phyloP scores from a whole-genome alignment of 2,329 filamentous ascomycete species.

The Paramyrothecium roridum region DNA sequence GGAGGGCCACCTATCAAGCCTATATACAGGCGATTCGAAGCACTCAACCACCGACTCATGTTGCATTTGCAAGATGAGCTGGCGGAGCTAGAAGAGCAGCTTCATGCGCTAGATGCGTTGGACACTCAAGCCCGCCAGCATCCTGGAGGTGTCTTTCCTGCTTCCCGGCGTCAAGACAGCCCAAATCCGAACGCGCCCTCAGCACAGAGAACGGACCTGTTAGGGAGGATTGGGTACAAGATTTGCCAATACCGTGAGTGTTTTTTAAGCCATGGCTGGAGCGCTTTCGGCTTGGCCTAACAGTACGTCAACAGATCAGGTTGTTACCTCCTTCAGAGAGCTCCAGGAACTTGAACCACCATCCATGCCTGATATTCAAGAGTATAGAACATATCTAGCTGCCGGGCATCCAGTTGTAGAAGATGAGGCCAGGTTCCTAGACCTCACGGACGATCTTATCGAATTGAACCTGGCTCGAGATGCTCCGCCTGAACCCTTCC shows the following conservation, averaged over 20 bases:
- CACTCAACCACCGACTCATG: slow-evolving; percentile 77
- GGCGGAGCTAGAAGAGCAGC: slow-evolving; percentile 73
- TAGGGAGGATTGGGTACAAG: slow-evolving; percentile 63
- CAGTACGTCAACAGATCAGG: slow-evolving; percentile 42
- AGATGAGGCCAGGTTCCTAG: slow-evolving; percentile 58
- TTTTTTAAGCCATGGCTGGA: neutral
- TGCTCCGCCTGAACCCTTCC: slow-evolving; percentile 5
- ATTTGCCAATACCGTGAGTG: slow-evolving; percentile 64
- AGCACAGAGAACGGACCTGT: slow-evolving; percentile 56
- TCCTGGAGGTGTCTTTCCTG: slow-evolving; percentile 45
- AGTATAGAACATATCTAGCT: slow-evolving; percentile 52
- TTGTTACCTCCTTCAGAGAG: slow-evolving; percentile 55
- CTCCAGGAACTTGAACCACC: slow-evolving; percentile 49
- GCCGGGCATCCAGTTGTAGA: slow-evolving; percentile 53
- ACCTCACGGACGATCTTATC: slow-evolving; percentile 52
- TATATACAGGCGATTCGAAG: slow-evolving; percentile 80
- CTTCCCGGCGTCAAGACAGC: slow-evolving; percentile 57
- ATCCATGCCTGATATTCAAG: slow-evolving; percentile 40
- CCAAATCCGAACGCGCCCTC: slow-evolving; percentile 54
- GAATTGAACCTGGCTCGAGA: slow-evolving; percentile 17
- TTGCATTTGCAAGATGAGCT: slow-evolving; percentile 86
- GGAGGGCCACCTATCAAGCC: slow-evolving; percentile 41
- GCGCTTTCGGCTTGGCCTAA: neutral
- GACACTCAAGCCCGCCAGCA: slow-evolving; percentile 47
- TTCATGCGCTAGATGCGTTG: slow-evolving; percentile 63